These are phyloP conservation scores for Lizanozyma gosingica DNA, from an alignment of 1,139 yeast species.

Conservation along the genomic window DNA sequence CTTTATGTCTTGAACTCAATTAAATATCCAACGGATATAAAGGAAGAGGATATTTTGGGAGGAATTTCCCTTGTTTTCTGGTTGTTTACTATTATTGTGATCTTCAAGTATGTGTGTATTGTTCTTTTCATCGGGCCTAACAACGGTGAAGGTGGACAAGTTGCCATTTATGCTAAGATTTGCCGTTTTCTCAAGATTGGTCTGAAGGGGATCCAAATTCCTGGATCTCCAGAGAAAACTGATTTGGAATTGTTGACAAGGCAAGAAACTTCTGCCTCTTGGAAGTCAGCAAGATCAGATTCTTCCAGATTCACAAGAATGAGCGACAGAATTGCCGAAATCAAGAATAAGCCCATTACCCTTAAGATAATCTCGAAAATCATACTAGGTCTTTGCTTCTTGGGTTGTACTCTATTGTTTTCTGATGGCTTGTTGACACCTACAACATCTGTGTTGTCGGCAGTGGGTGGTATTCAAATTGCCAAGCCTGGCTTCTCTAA, in stretches of 20 bases:
- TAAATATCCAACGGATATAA: constrained; percentile 22
- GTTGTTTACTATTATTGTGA: constrained; percentile 43
- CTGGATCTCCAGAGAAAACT: constrained; percentile 26
- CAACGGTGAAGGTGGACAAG: constrained; percentile 54
- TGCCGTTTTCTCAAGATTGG: constrained; percentile 41
- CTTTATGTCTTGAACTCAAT: constrained; percentile 43
- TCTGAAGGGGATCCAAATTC: constrained; percentile 36
- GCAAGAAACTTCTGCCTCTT: constrained; percentile 23
- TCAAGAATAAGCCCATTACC: constrained; percentile 16
- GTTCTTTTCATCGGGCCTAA: constrained; percentile 45
- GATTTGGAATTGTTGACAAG: constrained; percentile 31
- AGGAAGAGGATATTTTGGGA: constrained; percentile 36
- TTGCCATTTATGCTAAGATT: constrained; percentile 50
- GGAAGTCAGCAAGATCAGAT: background rate
- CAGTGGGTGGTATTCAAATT: constrained; percentile 39
- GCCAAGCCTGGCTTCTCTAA: constrained; percentile 29
- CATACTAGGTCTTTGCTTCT: constrained; percentile 34
- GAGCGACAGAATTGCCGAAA: constrained; percentile 7
- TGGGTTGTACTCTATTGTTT: constrained; percentile 48
- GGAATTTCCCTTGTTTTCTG: constrained; percentile 47
- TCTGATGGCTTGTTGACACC: constrained; percentile 57
- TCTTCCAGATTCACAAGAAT: background rate
- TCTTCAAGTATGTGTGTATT: constrained; percentile 40
- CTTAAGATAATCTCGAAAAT: constrained; percentile 21
- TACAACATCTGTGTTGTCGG: constrained; percentile 50